Conservation (phyloP, 208 protist genomes). For the Leishmania tarentolae region DNA sequence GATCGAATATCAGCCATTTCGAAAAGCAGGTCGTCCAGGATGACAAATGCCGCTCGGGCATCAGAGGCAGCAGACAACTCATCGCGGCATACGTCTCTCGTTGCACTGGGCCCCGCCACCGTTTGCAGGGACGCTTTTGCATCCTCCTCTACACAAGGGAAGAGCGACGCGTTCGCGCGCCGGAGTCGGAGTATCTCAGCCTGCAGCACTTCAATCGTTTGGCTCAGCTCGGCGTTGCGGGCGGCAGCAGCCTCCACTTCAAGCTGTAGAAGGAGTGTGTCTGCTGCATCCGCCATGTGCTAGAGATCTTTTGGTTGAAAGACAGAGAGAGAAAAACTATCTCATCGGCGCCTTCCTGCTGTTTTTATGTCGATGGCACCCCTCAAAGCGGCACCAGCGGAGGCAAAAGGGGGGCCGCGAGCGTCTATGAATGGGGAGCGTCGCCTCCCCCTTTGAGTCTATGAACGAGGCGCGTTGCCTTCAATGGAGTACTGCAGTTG, state of each 20-base stretch:
- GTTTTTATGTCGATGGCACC: background rate
- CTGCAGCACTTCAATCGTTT: constrained; percentile 40
- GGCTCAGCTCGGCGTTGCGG: constrained; percentile 68
- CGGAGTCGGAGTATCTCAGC: constrained; percentile 24
- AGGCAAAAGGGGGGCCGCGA: background rate
- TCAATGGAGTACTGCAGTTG: background rate
- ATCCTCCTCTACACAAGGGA: background rate
- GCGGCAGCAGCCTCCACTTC: constrained; percentile 78
- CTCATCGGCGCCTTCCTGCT: background rate
- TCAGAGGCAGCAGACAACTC: background rate
- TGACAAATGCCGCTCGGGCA: constrained; percentile 20
- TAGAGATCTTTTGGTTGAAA: background rate
- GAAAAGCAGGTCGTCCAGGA: constrained; percentile 34
- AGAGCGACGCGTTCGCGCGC: background rate
- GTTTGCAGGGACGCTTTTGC: background rate
- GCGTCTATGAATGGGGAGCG: background rate
- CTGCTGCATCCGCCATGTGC: constrained; percentile 28
- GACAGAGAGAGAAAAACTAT: background rate
- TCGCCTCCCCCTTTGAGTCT: background rate
- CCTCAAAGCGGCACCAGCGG: background rate
- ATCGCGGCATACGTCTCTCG: too few species aligned
- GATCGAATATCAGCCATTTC: constrained; percentile 37
- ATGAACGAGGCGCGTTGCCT: background rate
- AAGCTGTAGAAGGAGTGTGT: constrained; percentile 53
- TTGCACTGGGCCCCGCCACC: background rate